phyloP scores from a whole-genome alignment of 2,329 filamentous ascomycete species.

The Coniosporium tulheliwenetii region DNA sequence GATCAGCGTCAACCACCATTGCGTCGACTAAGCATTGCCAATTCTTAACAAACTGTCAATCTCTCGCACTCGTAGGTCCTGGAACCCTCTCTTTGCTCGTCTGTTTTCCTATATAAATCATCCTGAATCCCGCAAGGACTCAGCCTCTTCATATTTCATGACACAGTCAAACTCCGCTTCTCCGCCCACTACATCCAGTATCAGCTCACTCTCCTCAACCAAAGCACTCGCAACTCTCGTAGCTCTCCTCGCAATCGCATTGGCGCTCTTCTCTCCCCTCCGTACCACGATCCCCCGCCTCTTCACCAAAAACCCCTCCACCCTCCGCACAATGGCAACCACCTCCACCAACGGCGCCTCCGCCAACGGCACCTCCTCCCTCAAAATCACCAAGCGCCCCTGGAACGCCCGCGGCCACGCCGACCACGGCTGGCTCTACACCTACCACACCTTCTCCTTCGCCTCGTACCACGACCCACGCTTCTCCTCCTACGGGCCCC shows the following conservation, averaged over 20 bases:
- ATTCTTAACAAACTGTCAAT: too few species aligned
- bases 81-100: neutral
- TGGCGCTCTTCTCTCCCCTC: conserved; percentile 28
- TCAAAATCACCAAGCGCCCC: conserved; percentile 58
- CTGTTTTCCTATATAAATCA: neutral
- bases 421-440: conserved; percentile 77
- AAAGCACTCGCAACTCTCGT: conserved; percentile 10
- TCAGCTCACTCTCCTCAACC: neutral
- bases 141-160: neutral
- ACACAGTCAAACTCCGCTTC: neutral
- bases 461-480: conserved; percentile 53
- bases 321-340: conserved; percentile 21
- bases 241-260: conserved; percentile 23
- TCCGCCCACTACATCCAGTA: neutral
- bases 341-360: conserved; percentile 12
- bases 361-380: conserved; percentile 7
- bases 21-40: too few species aligned
- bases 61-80: too few species aligned
- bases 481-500: conserved; percentile 54
- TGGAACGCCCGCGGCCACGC: conserved; percentile 59
- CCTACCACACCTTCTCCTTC: conserved; percentile 77
- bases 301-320: conserved; percentile 12
- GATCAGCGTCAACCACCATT: too few species aligned
- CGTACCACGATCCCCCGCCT: conserved; percentile 19
- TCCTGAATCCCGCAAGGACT: too few species aligned